Evolutionary conservation across 257 asterid genomes (phyloP).

Genomic region (Primulina huaijiensis): DNA sequence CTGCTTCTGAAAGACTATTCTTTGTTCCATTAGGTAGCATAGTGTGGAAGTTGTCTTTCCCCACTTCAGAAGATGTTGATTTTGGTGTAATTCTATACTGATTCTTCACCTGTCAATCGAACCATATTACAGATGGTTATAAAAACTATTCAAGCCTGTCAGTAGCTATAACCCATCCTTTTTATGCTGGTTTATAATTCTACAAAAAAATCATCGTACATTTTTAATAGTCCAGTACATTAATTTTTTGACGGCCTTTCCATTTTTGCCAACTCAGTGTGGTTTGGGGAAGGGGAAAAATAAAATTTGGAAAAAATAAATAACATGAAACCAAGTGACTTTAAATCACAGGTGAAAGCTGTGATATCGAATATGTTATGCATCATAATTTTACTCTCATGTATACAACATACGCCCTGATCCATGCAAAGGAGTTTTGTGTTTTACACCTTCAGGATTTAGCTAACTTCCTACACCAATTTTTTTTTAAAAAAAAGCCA

Average conservation of each 20-base stretch:
- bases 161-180: neutral
- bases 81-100: slow-evolving; percentile 76
- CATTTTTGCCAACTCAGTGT: too few species aligned
- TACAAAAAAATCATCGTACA: neutral
- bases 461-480: neutral
- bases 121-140: slow-evolving; percentile 11
- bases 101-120: slow-evolving; percentile 67
- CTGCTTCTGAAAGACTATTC: slow-evolving; percentile 35
- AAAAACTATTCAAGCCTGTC: neutral
- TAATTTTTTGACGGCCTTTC: too few species aligned
- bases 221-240: neutral
- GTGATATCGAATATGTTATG: neutral
- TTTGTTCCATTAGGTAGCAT: slow-evolving; percentile 35
- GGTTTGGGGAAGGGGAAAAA: neutral
- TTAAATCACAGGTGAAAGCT: neutral
- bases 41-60: slow-evolving; percentile 29
- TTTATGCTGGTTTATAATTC: neutral
- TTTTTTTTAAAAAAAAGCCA: neutral
- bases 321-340: neutral
- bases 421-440: neutral
- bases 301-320: neutral
- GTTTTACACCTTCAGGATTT: too few species aligned
- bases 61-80: slow-evolving; percentile 34
- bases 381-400: neutral
- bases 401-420: neutral